Evolutionary conservation across 257 asterid genomes (phyloP).

Genomic region (Anisodus tanguticus): DNA sequence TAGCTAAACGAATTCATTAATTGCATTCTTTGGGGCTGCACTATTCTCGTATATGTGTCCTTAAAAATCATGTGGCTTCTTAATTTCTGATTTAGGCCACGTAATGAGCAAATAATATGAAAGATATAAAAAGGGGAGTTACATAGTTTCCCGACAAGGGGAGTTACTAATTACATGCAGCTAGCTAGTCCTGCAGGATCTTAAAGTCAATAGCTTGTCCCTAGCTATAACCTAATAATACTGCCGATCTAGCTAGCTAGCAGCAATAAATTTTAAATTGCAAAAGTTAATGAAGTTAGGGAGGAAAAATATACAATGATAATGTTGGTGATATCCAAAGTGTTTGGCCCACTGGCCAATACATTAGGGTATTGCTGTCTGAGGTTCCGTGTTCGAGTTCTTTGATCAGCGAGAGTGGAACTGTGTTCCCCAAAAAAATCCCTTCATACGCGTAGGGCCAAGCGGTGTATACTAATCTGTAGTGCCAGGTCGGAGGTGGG

Average conservation of each 20-base stretch:
- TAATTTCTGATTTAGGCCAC: not conserved
- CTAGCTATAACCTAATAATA: not conserved
- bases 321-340: not conserved
- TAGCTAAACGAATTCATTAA: no score
- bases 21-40: no score
- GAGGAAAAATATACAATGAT: not conserved
- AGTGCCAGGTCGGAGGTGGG: no score
- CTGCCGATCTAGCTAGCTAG: not conserved
- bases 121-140: slow-evolving; percentile 12
- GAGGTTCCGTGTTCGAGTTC: no score
- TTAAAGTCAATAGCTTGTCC: slow-evolving; percentile 24
- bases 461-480: no score
- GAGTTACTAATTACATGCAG: no score
- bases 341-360: no score
- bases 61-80: not conserved
- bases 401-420: no score
- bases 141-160: slow-evolving; percentile 17
- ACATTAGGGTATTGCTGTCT: no score
- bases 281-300: not conserved
- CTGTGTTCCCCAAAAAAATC: no score
- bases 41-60: not conserved
- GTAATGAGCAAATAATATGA: not conserved
- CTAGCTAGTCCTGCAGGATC: not conserved
- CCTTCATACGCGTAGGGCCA: no score
- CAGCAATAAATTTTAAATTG: not conserved